Evolutionary conservation across 768 basidiomycete species (phyloP).

Genomic region (Exidia glandulosa): DNA sequence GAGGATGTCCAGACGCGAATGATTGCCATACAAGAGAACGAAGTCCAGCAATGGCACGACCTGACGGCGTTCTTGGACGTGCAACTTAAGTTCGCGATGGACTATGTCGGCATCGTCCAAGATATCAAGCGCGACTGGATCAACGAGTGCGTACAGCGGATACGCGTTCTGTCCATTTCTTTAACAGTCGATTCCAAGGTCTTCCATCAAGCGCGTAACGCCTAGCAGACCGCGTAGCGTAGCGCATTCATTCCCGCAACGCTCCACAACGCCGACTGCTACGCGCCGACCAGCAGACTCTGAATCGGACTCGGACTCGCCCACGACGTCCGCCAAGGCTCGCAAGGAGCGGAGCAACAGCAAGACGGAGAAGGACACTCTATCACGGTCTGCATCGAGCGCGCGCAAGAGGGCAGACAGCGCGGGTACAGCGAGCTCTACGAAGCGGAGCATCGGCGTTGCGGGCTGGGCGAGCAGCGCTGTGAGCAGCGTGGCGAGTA

Average conservation of each 20-base stretch:
- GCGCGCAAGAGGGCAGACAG: constrained; percentile 58
- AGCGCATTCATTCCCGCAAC: constrained; percentile 9
- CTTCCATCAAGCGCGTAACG: constrained; percentile 19
- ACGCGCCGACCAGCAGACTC: neutral
- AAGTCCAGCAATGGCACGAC: constrained; percentile 59
- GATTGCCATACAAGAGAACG: constrained; percentile 69
- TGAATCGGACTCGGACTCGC: neutral
- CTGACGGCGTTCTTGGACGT: constrained; percentile 61
- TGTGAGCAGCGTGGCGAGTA: neutral
- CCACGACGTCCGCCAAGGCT: neutral
- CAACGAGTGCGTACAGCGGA: constrained; percentile 47
- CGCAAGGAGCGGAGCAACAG: neutral
- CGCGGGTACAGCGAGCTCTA: constrained; percentile 16
- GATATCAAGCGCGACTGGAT: constrained; percentile 62
- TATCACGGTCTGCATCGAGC: constrained; percentile 32
- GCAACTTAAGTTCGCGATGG: constrained; percentile 61
- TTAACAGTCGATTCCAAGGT: constrained; percentile 13
- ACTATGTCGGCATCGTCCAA: constrained; percentile 61
- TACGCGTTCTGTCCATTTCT: neutral
- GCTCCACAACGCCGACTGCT: constrained; percentile 12
- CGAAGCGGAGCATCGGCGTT: constrained; percentile 2
- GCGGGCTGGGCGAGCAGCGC: constrained; percentile 5
- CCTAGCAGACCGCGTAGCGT: constrained; percentile 11
- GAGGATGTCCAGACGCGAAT: constrained; percentile 79
- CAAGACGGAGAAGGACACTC: neutral